Base-by-base conservation (phyloP, 805 yeast genomes). In the Cyberlindnera xylosilytica region DNA sequence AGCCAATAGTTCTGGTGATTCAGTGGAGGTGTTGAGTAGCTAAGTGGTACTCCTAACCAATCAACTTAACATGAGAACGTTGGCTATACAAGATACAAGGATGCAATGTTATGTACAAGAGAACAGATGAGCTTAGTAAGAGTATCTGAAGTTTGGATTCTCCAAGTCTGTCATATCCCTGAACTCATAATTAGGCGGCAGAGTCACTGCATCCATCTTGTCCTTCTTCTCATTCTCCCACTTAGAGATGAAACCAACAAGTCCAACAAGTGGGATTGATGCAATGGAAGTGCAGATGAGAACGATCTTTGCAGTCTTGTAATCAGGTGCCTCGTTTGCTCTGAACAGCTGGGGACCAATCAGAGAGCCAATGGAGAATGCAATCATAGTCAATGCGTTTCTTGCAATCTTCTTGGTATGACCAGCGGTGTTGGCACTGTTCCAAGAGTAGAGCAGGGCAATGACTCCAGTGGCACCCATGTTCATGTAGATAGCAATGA, bases 341-440 rank as follows among this genome's bases (percentile, higher is more conserved):
- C 76, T 71, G 61, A 81, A 80, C 52, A 79, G 62, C 52, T 80
- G 84, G 3, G 88, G 86, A 0, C 85, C 87, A 37, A 79, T 66
- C 45, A 83, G 62, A 51, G 81, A 73, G 7, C 81, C 78, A 19
- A 78, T 59, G 10, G 79, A 76, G 53, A 78, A 79, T n/a, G 73
- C 75, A 40, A 78, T 65, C 79, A 79, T 73, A 1, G 79, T 77
- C 19, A 72, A 52, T 5, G 74, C 77, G 51, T 76, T 78, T 46
- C 82, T 63, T 24, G 72, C 70, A 20, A 77, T 60, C 47, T 79
- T 70, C 53, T 79, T 79, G 6, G 82, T 76, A 42, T 77, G 74
- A 2, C 85, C 84, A 1, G 84, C 76, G 8, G 82, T 78, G 50
- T 79, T 79, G 35, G 81, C 72, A 42, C 75, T 70, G 46, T 76